A percentile compares a stretch with the other conserved stretches of the same genome.
These are phyloP conservation scores for Paramyrothecium sp. DNA, from an alignment of 2,329 filamentous ascomycete genomes.

Conservation along the genomic window DNA sequence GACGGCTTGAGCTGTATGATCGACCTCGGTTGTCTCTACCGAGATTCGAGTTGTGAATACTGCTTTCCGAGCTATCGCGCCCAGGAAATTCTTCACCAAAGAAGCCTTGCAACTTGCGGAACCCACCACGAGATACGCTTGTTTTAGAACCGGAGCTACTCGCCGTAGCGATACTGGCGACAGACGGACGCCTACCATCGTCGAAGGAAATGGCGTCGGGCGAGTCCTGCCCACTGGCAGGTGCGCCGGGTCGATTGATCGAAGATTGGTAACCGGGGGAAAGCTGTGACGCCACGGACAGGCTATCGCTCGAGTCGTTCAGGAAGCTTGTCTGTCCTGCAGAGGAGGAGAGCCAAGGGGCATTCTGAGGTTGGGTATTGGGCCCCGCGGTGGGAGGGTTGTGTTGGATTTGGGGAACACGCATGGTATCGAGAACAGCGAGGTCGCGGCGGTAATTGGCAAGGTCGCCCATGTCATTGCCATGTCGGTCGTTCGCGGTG, in stretches of 20 bases:
- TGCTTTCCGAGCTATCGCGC: conserved; percentile 72
- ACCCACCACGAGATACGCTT: conserved; percentile 67
- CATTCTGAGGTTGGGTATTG: conserved; percentile 44
- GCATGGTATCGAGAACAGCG: conserved; percentile 62
- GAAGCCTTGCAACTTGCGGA: conserved; percentile 85
- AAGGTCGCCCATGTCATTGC: conserved; percentile 64
- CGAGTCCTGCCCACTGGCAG: conserved; percentile 55
- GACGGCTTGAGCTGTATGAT: conserved; percentile 59
- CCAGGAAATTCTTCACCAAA: conserved; percentile 87
- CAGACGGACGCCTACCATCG: conserved; percentile 80
- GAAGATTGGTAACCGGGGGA: conserved; percentile 66
- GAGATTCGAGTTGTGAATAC: conserved; percentile 48
- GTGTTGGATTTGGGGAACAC: conserved; percentile 58
- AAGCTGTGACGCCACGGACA: conserved; percentile 61
- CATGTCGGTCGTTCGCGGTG: conserved; percentile 50
- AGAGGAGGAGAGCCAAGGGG: conserved; percentile 56
- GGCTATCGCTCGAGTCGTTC: conserved; percentile 72
- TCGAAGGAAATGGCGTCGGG: conserved; percentile 59
- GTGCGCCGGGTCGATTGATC: conserved; percentile 23
- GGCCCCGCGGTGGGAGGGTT: conserved; percentile 48
- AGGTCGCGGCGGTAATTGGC: conserved; percentile 72
- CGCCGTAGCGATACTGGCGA: conserved; percentile 75
- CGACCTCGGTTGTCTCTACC: conserved; percentile 61
- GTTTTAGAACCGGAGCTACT: conserved; percentile 82
- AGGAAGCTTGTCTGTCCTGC: conserved; percentile 61